Evolutionary conservation across 73 alveolate genomes (phyloP).

Genomic region (Breviolum minutum): DNA sequence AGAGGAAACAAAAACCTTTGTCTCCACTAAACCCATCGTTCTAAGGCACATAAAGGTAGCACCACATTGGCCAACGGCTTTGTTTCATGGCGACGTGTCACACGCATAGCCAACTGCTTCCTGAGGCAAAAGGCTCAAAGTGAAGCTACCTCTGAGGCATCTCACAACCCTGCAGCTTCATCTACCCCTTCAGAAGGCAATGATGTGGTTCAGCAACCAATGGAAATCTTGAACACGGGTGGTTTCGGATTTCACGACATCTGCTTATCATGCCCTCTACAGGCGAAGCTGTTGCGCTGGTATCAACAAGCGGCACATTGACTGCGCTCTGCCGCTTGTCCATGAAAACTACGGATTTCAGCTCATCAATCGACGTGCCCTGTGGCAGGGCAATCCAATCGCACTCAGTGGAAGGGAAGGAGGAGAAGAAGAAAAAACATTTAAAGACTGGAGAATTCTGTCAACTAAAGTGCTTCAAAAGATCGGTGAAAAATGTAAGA

Average conservation of each 20-base stretch:
- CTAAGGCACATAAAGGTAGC: constrained; percentile 5
- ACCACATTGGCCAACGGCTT: constrained; percentile 60
- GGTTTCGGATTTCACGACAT: too few relatives aligned
- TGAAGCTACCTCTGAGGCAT: neutral
- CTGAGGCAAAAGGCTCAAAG: neutral
- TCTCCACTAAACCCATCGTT: neutral
- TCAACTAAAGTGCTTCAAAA: neutral
- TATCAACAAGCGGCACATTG: constrained; percentile 4
- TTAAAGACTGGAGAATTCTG: neutral
- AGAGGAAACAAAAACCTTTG: neutral
- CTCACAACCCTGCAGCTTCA: neutral
- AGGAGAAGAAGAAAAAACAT: too few relatives aligned
- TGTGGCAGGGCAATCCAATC: neutral
- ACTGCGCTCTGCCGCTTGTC: constrained; percentile 62
- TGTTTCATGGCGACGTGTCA: constrained; percentile 34
- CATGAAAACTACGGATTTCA: constrained; percentile 48
- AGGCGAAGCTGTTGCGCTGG: too few relatives aligned
- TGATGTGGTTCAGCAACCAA: neutral
- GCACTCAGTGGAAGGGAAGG: neutral
- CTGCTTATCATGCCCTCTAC: too few relatives aligned
- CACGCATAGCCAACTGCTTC: constrained; percentile 68
- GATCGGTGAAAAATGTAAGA: neutral
- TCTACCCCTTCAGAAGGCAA: neutral
- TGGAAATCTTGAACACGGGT: too few relatives aligned
- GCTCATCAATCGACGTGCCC: constrained; percentile 64